Conservation (phyloP, 108 stramenopile species). For the Conticribra weissflogii region DNA sequence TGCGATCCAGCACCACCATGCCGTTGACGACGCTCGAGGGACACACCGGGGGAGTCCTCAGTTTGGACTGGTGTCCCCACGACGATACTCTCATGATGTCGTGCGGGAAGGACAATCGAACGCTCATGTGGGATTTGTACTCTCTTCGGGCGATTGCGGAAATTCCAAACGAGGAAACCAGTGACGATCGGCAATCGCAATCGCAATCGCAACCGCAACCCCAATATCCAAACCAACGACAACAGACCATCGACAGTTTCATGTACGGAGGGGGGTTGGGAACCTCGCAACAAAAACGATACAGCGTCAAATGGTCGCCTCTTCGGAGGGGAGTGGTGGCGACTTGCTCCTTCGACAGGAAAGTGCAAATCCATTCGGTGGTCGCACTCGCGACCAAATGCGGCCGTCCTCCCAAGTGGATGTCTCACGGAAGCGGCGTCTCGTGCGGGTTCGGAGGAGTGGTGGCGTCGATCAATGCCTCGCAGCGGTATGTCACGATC, state of each 20-base stretch:
- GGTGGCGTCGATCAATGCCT: slow-evolving; percentile 67
- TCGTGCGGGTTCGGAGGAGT: slow-evolving; percentile 93
- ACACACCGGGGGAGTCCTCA: slow-evolving; percentile 90
- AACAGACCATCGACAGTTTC: slow-evolving; percentile 7
- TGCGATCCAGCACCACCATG: slow-evolving; percentile 91
- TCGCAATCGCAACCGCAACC: too few relatives aligned
- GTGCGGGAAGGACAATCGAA: slow-evolving; percentile 95
- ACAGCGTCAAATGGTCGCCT: slow-evolving; percentile 92
- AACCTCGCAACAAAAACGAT: slow-evolving; percentile 75
- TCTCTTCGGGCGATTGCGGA: slow-evolving; percentile 87
- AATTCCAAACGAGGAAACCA: slow-evolving; percentile 68
- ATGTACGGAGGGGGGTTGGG: slow-evolving; percentile 66
- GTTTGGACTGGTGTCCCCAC: slow-evolving; percentile 95
- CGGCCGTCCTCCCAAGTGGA: slow-evolving; percentile 95
- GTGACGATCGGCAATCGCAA: too few relatives aligned
- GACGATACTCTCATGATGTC: slow-evolving; percentile 85
- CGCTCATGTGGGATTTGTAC: slow-evolving; percentile 95
- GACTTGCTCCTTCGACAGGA: slow-evolving; percentile 95
- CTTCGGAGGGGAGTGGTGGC: slow-evolving; percentile 85
- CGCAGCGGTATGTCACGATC: slow-evolving; percentile 57
- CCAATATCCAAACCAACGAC: slow-evolving; percentile 2
- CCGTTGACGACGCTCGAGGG: slow-evolving; percentile 89
- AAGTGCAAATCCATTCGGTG: slow-evolving; percentile 93
- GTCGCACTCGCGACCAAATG: slow-evolving; percentile 60
- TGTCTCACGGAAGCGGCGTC: slow-evolving; percentile 83